Conservation (phyloP, 805 yeast genomes). For the Komagataella mondaviorum region DNA sequence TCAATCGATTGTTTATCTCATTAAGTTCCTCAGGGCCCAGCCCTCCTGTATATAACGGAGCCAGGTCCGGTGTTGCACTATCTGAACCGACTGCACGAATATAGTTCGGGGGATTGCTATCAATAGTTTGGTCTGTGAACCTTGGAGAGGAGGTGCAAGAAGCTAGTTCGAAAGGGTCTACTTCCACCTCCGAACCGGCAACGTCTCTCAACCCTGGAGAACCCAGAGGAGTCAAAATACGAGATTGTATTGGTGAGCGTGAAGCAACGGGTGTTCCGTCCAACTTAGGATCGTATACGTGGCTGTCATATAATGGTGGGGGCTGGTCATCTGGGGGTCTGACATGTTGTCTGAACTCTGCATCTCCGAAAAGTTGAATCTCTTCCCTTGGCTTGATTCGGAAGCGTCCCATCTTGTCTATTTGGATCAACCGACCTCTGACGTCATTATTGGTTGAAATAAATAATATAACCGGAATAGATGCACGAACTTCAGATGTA, state of each 20-base stretch:
- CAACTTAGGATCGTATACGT: slow-evolving; percentile 17
- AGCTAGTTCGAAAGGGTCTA: background rate
- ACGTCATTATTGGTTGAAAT: slow-evolving; percentile 21
- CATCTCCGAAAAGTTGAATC: background rate
- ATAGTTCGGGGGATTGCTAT: background rate
- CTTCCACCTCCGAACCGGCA: background rate
- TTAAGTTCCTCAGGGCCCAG: background rate
- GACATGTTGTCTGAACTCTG: background rate
- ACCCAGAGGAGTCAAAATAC: background rate
- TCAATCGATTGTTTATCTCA: background rate
- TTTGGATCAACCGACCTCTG: slow-evolving; percentile 12
- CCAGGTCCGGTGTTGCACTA: background rate
- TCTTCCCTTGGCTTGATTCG: background rate
- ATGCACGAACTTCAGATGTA: slow-evolving; percentile 35
- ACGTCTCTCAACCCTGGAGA: background rate
- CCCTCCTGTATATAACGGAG: background rate
- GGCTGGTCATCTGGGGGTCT: slow-evolving; percentile 23
- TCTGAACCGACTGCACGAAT: background rate
- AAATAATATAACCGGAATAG: slow-evolving; percentile 31
- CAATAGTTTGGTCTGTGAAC: background rate
- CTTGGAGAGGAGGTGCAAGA: background rate
- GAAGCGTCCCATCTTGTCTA: slow-evolving; percentile 11
- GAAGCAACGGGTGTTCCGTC: background rate
- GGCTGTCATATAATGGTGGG: slow-evolving; percentile 29
- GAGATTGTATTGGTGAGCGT: background rate